Conservation (phyloP, 2,329 filamentous ascomycete species). For the Colletotrichum acutatum region DNA sequence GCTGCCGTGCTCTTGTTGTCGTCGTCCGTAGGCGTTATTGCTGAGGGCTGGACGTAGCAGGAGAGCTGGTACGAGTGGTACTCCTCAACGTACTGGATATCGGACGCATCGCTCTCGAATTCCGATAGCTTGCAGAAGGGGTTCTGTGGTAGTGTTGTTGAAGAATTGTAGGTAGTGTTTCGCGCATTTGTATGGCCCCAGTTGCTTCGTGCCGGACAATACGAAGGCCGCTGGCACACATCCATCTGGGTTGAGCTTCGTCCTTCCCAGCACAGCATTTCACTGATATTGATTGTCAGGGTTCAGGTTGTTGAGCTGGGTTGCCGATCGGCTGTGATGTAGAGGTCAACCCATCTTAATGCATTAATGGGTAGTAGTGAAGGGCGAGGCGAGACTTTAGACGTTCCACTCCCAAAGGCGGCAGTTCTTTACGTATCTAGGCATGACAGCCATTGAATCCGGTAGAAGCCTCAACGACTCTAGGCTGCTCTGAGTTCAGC, state of each 20-base stretch:
- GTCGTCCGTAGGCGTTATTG: not conserved
- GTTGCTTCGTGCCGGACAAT: not conserved
- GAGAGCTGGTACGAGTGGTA: conserved; percentile 24
- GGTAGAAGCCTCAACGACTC: not conserved
- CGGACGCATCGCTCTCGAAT: not conserved
- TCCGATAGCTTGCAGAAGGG: conserved; percentile 3
- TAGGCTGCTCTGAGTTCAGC: not conserved
- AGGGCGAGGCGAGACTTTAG: not conserved
- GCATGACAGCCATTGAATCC: not conserved
- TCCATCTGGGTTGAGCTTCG: not conserved
- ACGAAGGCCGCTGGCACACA: not conserved
- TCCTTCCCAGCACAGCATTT: not conserved
- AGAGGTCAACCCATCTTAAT: conserved; percentile 1
- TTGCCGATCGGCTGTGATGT: not conserved
- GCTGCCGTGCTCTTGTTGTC: not conserved
- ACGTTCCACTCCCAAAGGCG: not conserved
- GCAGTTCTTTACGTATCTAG: not conserved
- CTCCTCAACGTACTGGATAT: not conserved
- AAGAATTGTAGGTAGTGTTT: too few species aligned
- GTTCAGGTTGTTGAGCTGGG: not conserved
- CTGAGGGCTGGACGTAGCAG: conserved; percentile 4
- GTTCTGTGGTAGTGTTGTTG: conserved; percentile 6
- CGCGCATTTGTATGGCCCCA: not conserved
- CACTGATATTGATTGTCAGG: not conserved
- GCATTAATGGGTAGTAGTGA: not conserved